Conservation (phyloP, 2,329 filamentous ascomycete species). For the Plectosphaerella plurivora region DNA sequence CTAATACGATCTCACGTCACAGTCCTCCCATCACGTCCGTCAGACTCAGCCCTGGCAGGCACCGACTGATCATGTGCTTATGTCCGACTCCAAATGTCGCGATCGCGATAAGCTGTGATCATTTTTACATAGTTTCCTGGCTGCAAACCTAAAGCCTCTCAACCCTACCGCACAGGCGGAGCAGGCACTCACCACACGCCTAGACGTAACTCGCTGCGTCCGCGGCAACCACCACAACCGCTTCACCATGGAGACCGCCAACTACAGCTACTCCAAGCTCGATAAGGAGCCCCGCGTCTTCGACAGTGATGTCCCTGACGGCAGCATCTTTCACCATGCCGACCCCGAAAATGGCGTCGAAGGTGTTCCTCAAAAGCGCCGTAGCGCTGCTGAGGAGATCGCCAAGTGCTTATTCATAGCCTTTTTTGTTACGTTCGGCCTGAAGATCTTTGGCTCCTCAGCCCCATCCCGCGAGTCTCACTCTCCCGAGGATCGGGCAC, state of each 20-base stretch:
- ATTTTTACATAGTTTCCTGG: no score
- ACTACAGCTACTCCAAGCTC: not conserved
- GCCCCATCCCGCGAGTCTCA: not conserved
- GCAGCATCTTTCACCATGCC: not conserved
- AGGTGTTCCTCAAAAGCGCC: not conserved
- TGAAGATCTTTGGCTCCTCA: not conserved
- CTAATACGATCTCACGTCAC: no score
- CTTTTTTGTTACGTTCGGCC: not conserved
- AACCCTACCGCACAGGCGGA: no score
- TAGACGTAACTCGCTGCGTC: no score
- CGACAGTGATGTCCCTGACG: not conserved
- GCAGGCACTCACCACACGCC: no score
- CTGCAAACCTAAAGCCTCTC: no score
- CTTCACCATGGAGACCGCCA: not conserved
- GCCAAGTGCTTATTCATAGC: not conserved
- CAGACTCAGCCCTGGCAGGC: no score
- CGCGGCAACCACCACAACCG: no score
- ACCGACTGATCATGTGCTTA: no score
- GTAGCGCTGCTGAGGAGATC: not conserved
- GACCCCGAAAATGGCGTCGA: not conserved
- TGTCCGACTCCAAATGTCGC: no score
- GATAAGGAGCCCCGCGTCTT: not conserved
- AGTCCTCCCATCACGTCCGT: no score
- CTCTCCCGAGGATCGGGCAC: constrained; percentile 39
- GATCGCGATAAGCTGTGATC: no score